A percentile compares a stretch with the other conserved stretches of the same genome.
Conservation (phyloP, 176 grass and related monocot species). For the Oryza longistaminata region DNA sequence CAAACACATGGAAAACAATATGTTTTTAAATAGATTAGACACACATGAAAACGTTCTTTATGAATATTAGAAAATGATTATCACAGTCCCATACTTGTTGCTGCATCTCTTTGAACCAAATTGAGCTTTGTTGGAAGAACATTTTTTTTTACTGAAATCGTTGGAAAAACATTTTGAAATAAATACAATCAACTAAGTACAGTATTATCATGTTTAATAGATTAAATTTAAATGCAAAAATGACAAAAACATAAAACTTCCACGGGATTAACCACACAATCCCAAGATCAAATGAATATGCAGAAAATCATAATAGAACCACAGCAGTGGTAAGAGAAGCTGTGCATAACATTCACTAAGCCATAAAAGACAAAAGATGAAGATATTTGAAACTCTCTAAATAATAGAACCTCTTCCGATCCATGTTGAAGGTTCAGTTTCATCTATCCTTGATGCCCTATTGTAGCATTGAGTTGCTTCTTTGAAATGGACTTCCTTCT, state of each 20-base stretch:
- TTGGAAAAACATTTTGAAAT: not conserved
- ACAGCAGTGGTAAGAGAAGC: not conserved
- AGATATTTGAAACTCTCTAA: conserved; percentile 26
- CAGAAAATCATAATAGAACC: conserved; percentile 16
- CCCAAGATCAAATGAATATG: not conserved
- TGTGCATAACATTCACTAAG: not conserved
- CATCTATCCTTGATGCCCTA: conserved; percentile 92
- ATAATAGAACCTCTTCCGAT: conserved; percentile 78
- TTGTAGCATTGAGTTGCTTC: conserved; percentile 87
- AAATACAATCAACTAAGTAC: not conserved
- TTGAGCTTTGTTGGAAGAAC: not conserved
- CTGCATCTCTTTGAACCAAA: not conserved
- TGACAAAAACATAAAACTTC: not conserved
- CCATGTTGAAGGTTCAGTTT: conserved; percentile 87
- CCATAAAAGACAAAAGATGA: conserved; percentile 13
- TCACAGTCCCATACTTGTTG: conserved; percentile 1
- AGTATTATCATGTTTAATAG: not conserved
- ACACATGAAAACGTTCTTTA: not conserved
- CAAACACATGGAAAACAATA: not conserved
- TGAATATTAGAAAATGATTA: not conserved
- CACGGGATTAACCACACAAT: not conserved
- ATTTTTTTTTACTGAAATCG: not conserved
- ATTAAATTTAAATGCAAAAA: conserved; percentile 3
- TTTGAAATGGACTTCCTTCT: conserved; percentile 86
- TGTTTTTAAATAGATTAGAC: not conserved